Base-by-base conservation (phyloP, 306 rosid species). In the Abrus pulchellus region DNA sequence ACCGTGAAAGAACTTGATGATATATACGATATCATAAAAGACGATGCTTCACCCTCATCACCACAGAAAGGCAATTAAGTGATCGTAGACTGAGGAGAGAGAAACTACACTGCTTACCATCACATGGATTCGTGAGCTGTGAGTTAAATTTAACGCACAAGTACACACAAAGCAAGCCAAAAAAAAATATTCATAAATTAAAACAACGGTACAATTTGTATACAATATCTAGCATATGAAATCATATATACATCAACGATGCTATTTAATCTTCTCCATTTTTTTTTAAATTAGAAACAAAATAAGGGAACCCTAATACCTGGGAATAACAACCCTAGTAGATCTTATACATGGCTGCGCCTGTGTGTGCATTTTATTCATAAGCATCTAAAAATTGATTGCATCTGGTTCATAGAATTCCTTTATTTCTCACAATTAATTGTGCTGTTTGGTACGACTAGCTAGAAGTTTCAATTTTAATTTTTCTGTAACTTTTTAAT, bases 231-330 rank as follows among this genome's bases (percentile, higher is more conserved):
- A 81, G 33, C 48, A 66, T 50, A 53, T 64, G 43, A 73, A 40
- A 83, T 54, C 78, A 32, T 83, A 70, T 44, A 43, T 43, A 36
- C 40, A 36, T 36, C 2, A 43, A 1, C 41, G 45, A 34, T 72
- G 55, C 14, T 40, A 29, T 72, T 12, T 53, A 72, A 11, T 53
- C 28, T 54, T 57, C 69, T 65, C 73, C 60, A 65, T 43, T 56
- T 13, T 34, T 14, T 38, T 10, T 36, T 32, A 32, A 7, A 1
- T 30, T 60, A 13, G 12, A 64, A 73, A n/a, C 38, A 77, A 67
- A 72, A 65, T 13, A 53, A 28, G 49, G 48, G 59, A 86, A 86
- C 80, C 87, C 85, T 86, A 79, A 79, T 49, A 69, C 62, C 27
- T 9, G 13, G 65, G n/a, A 50, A 60, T 9, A 2, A 48, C 48